phyloP scores from a whole-genome alignment of 1,284 basidiomycete species.

The Puccinia sorghi region DNA sequence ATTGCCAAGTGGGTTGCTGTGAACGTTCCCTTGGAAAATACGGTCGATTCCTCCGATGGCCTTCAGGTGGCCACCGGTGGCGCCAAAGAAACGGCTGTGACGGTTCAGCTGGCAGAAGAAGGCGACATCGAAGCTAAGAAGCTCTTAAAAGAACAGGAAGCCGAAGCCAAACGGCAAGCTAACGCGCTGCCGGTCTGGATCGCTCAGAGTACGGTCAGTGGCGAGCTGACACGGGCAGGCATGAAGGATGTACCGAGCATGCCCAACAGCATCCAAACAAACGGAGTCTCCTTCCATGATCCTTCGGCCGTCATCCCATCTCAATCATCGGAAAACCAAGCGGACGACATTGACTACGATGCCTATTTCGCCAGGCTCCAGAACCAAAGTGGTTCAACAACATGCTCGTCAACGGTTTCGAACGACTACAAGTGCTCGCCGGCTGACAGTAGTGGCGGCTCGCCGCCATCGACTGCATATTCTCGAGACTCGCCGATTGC shows the following conservation, averaged over 20 bases:
- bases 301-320: constrained; percentile 19
- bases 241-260: constrained; percentile 31
- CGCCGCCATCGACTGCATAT: neutral
- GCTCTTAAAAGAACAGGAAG: constrained; percentile 35
- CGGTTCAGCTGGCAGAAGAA: constrained; percentile 45
- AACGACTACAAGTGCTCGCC: constrained; percentile 36
- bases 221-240: constrained; percentile 41
- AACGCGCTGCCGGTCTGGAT: constrained; percentile 50
- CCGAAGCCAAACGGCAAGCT: constrained; percentile 46
- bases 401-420: constrained; percentile 18
- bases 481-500: constrained; percentile 12
- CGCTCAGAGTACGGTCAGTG: constrained; percentile 48
- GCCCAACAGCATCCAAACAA: neutral
- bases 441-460: constrained; percentile 23
- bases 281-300: constrained; percentile 41
- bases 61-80: constrained; percentile 48
- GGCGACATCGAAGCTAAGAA: constrained; percentile 44
- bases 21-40: constrained; percentile 36
- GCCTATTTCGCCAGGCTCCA: constrained; percentile 47
- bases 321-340: neutral
- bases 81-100: constrained; percentile 44
- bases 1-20: constrained; percentile 46
- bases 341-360: constrained; percentile 44
- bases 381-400: constrained; percentile 2
- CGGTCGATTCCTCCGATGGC: constrained; percentile 34